Percentiles rank a stretch among this genome's conserved stretches.
Conservation (phyloP, 495 filamentous ascomycete species). For the Lophiostoma macrostomum region DNA sequence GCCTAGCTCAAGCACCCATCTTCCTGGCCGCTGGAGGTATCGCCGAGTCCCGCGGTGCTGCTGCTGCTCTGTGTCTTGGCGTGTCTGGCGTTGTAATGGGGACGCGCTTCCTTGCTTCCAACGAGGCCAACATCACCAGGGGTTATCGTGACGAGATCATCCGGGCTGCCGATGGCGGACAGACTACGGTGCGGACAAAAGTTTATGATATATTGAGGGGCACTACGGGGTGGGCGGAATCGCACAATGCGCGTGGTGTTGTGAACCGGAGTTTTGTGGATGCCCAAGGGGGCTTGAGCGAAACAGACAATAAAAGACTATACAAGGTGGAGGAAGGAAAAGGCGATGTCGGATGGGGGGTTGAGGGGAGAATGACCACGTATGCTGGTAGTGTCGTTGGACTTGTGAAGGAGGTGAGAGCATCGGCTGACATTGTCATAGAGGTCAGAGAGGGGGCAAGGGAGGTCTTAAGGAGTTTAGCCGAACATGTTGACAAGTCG, state of each 20-base stretch:
- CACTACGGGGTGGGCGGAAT: slow-evolving; percentile 63
- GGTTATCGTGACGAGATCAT: slow-evolving; percentile 63
- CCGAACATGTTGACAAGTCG: not conserved
- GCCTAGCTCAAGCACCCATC: slow-evolving; percentile 22
- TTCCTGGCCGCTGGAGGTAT: slow-evolving; percentile 73
- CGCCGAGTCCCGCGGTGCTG: slow-evolving; percentile 61
- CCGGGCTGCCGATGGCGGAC: slow-evolving; percentile 59
- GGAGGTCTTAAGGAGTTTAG: slow-evolving; percentile 24
- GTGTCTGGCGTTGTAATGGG: slow-evolving; percentile 68
- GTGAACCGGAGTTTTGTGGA: slow-evolving; percentile 62
- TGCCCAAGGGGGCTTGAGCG: slow-evolving; percentile 50
- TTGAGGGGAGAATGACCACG: slow-evolving; percentile 62
- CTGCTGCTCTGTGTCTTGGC: slow-evolving; percentile 63
- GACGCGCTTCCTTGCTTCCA: slow-evolving; percentile 66
- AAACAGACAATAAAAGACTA: slow-evolving; percentile 57
- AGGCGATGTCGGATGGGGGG: slow-evolving; percentile 62
- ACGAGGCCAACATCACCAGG: slow-evolving; percentile 58
- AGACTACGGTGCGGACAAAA: slow-evolving; percentile 60
- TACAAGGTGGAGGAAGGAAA: slow-evolving; percentile 51
- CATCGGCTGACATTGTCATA: slow-evolving; percentile 47
- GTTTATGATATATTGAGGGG: slow-evolving; percentile 71
- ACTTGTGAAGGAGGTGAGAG: slow-evolving; percentile 47
- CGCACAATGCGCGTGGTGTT: slow-evolving; percentile 61
- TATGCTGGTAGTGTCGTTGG: slow-evolving; percentile 62
- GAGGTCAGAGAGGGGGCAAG: slow-evolving; percentile 39